A percentile compares a stretch with the other conserved stretches of the same genome.
phyloP scores from a whole-genome alignment of 139 green algal genomes.

The Chlorella ohadii region DNA sequence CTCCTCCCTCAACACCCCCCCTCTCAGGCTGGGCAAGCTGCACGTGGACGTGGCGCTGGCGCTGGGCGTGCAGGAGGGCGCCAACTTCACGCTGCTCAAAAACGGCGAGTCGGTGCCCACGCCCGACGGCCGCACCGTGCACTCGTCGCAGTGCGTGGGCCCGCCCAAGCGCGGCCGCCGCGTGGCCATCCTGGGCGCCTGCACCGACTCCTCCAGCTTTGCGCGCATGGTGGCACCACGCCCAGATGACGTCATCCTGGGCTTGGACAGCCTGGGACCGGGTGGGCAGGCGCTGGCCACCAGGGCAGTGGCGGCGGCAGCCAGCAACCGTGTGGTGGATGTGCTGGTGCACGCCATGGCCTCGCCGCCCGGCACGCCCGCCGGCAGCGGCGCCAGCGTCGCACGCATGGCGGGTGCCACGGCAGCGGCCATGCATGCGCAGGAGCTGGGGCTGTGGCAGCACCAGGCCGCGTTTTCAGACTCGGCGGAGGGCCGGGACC shows the following conservation, averaged over 20 bases:
- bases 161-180: slow-evolving; percentile 9
- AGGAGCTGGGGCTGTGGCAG: slow-evolving; percentile 50
- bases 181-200: slow-evolving; percentile 11
- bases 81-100: slow-evolving; percentile 40
- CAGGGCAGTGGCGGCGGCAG: neutral
- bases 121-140: slow-evolving; percentile 3
- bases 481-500: neutral
- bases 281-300: neutral
- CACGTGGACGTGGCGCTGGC: slow-evolving; percentile 20
- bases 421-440: neutral
- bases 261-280: too few species aligned
- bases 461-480: slow-evolving; percentile 6
- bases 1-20: neutral
- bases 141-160: slow-evolving; percentile 14
- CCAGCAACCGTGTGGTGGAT: neutral
- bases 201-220: slow-evolving; percentile 17
- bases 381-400: too few species aligned
- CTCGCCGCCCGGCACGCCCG: neutral
- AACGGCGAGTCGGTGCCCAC: slow-evolving; percentile 26
- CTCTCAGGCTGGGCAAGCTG: slow-evolving; percentile 34
- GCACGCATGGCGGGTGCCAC: slow-evolving; percentile 14
- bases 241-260: neutral
- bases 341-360: slow-evolving; percentile 38
- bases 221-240: neutral
- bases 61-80: slow-evolving; percentile 37